phyloP scores from a whole-genome alignment of 1,284 basidiomycete species.

The Xerocomus amazonicus region DNA sequence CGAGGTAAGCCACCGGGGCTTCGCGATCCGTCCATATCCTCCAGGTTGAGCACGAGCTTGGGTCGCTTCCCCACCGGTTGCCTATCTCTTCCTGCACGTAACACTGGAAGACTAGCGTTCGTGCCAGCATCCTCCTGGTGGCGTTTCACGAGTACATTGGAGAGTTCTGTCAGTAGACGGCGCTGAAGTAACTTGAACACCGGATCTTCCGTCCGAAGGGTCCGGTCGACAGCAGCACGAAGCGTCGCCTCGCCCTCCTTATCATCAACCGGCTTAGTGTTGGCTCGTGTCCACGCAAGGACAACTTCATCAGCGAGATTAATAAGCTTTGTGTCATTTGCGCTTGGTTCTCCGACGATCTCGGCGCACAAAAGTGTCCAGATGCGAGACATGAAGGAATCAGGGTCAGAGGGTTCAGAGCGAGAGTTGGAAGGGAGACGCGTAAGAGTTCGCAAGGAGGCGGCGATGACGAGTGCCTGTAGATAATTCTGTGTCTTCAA shows the following conservation, averaged over 20 bases:
- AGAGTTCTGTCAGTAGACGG: constrained; percentile 49
- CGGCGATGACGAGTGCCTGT: constrained; percentile 65
- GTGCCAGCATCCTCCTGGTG: constrained; percentile 9
- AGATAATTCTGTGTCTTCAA: constrained; percentile 63
- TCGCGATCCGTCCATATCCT: constrained; percentile 23
- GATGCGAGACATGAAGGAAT: constrained; percentile 50
- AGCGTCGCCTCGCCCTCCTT: constrained; percentile 46
- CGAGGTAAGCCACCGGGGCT: constrained; percentile 4
- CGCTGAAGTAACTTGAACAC: constrained; percentile 61
- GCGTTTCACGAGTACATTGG: constrained; percentile 30
- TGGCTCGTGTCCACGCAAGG: constrained; percentile 37
- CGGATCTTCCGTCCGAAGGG: constrained; percentile 56
- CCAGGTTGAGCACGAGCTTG: constrained; percentile 25
- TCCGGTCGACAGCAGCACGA: constrained; percentile 57
- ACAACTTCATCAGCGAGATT: constrained; percentile 71
- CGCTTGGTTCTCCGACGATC: constrained; percentile 43
- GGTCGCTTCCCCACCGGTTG: constrained; percentile 25
- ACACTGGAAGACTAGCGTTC: constrained; percentile 33
- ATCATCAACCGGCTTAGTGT: constrained; percentile 4
- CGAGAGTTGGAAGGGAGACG: constrained; percentile 33
- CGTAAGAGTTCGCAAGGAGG: constrained; percentile 54
- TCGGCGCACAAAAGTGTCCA: constrained; percentile 63
- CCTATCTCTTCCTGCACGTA: constrained; percentile 45
- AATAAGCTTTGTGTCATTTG: constrained; percentile 49
- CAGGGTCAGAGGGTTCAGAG: constrained; percentile 1